phyloP scores from a whole-genome alignment of 352 stramenopile genomes.

The Pythium brachiatum region DNA sequence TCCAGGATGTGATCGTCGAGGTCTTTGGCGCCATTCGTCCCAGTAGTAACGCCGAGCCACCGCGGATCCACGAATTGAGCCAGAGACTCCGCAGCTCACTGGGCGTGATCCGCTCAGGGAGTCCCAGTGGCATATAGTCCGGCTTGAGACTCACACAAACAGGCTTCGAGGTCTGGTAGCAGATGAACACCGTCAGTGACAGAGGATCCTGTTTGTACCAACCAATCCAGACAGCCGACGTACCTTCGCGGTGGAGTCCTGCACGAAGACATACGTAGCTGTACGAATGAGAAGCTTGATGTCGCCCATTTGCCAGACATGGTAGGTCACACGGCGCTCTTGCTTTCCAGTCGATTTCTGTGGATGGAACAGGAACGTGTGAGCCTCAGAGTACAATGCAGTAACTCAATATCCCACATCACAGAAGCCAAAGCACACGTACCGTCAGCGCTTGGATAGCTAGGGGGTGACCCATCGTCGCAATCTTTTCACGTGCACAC shows the following conservation, averaged over 20 bases:
- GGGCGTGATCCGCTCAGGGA: conserved; percentile 56
- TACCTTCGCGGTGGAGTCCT: conserved; percentile 8
- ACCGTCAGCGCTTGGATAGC: conserved; percentile 26
- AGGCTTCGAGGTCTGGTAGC: conserved; percentile 13
- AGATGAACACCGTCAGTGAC: background rate
- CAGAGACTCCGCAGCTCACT: conserved; percentile 65
- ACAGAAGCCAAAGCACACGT: conserved; percentile 21
- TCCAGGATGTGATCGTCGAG: conserved; percentile 37
- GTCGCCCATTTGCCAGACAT: conserved; percentile 62
- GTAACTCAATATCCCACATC: conserved; percentile 3
- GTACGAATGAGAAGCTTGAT: conserved; percentile 61
- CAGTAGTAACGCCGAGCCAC: conserved; percentile 51
- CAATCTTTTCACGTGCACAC: conserved; percentile 28
- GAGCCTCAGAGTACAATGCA: conserved; percentile 9
- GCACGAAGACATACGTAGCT: conserved; percentile 34
- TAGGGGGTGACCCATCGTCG: conserved; percentile 24
- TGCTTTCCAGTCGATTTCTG: conserved; percentile 1
- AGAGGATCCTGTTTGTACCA: background rate
- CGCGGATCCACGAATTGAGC: conserved; percentile 79
- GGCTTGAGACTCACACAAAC: conserved; percentile 74
- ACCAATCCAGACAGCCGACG: background rate
- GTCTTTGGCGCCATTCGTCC: conserved; percentile 40
- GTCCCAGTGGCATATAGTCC: conserved; percentile 48
- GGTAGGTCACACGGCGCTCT: conserved; percentile 37
- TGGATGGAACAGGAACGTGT: background rate